Evolutionary conservation across 2,329 filamentous ascomycete species (phyloP).

Genomic region (Beauveria sp.): DNA sequence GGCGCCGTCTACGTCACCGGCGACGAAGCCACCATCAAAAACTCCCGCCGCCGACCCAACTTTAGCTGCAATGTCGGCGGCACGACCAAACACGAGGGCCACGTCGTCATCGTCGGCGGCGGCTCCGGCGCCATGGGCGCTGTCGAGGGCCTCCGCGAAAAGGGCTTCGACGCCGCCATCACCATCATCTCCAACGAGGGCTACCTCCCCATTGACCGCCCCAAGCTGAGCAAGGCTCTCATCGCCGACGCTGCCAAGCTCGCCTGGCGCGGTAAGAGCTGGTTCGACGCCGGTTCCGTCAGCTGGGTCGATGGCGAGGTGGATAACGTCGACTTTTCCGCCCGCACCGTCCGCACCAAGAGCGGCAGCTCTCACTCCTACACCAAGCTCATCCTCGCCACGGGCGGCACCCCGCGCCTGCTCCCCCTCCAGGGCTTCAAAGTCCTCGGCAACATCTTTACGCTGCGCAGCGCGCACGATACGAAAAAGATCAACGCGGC

Average conservation of each 20-base stretch:
- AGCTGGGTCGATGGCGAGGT: constrained; percentile 58
- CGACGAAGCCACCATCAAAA: constrained; percentile 71
- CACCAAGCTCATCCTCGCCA: constrained; percentile 83
- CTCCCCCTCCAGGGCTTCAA: constrained; percentile 83
- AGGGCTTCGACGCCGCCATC: constrained; percentile 71
- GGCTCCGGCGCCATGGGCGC: constrained; percentile 78
- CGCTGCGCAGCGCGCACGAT: constrained; percentile 70
- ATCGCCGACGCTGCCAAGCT: constrained; percentile 74
- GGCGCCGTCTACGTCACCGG: constrained; percentile 79
- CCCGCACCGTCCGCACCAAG: constrained; percentile 67
- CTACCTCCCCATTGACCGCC: constrained; percentile 82
- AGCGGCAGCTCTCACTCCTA: constrained; percentile 66
- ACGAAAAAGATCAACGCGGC: constrained; percentile 64
- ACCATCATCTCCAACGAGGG: constrained; percentile 80
- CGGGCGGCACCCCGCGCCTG: constrained; percentile 68
- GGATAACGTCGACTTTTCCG: constrained; percentile 65
- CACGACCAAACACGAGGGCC: constrained; percentile 42
- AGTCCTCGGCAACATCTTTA: constrained; percentile 79
- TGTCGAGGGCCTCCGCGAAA: constrained; percentile 73
- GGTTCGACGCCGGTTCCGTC: constrained; percentile 59
- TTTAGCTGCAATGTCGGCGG: constrained; percentile 57
- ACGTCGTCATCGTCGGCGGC: constrained; percentile 79
- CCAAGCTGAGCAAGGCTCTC: constrained; percentile 91
- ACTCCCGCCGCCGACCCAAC: constrained; percentile 64
- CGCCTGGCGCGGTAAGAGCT: constrained; percentile 66